Percentiles rank a stretch among this genome's conserved stretches.
Conservation (phyloP, 2,329 filamentous ascomycete species). For the Chaetomium sp. region DNA sequence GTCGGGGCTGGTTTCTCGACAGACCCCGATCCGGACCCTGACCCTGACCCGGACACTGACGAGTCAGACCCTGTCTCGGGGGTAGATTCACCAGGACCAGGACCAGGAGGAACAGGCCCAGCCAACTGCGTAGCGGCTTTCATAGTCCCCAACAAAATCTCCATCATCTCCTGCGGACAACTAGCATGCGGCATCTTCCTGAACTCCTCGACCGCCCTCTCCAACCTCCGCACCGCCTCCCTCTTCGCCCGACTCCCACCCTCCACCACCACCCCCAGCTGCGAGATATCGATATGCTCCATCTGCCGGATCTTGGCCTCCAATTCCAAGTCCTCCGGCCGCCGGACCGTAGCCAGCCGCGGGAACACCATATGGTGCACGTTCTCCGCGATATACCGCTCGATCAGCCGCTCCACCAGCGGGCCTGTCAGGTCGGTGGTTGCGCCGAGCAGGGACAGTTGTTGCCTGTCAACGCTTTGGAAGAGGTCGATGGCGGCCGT, state of each 20-base stretch:
- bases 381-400: slow-evolving; percentile 89
- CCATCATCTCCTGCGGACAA: slow-evolving; percentile 85
- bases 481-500: slow-evolving; percentile 93
- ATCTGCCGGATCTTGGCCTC: slow-evolving; percentile 89
- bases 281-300: slow-evolving; percentile 88
- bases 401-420: slow-evolving; percentile 86
- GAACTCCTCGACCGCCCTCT: slow-evolving; percentile 79
- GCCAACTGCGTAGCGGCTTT: slow-evolving; percentile 69
- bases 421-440: slow-evolving; percentile 92
- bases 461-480: slow-evolving; percentile 90
- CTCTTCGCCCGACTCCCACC: slow-evolving; percentile 72
- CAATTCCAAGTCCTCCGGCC: slow-evolving; percentile 77
- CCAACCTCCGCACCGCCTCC: slow-evolving; percentile 69
- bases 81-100: too few relatives aligned
- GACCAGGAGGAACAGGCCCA: too few relatives aligned
- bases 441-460: slow-evolving; percentile 82
- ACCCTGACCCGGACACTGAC: slow-evolving; percentile 28
- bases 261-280: slow-evolving; percentile 82
- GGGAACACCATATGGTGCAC: slow-evolving; percentile 87
- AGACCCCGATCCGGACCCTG: slow-evolving; percentile 31
- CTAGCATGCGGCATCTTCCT: slow-evolving; percentile 71
- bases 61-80: slow-evolving; percentile 36
- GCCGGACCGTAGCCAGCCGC: slow-evolving; percentile 68
- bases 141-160: slow-evolving; percentile 69
- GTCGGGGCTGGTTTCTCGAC: slow-evolving; percentile 42